Percentiles rank a stretch among this genome's conserved stretches.
These are phyloP conservation scores for Sphaerobolus stellatus DNA, from an alignment of 1,284 basidiomycete genomes.

Conservation along the genomic window DNA sequence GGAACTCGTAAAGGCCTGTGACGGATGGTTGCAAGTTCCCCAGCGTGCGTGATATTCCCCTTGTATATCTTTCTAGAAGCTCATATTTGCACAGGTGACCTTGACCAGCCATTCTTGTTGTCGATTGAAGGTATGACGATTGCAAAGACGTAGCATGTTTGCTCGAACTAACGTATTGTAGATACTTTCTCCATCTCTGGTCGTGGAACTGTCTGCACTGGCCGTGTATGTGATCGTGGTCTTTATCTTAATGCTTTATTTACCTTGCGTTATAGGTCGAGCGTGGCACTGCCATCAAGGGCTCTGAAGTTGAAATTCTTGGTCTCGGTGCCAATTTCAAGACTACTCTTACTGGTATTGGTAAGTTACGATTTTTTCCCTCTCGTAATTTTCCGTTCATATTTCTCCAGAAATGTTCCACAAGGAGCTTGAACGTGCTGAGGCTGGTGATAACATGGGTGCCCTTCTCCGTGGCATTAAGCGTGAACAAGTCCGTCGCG, in stretches of 20 bases:
- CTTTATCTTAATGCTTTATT: neutral
- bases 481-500: conserved; percentile 93
- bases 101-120: conserved; percentile 98
- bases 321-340: conserved; percentile 85
- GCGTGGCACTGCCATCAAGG: conserved; percentile 91
- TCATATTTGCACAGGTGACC: conserved; percentile 61
- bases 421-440: conserved; percentile 97
- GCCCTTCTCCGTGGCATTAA: conserved; percentile 96
- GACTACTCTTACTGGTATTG: conserved; percentile 95
- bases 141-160: neutral
- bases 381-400: conserved; percentile 7
- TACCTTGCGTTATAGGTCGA: conserved; percentile 64
- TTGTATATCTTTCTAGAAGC: conserved; percentile 1
- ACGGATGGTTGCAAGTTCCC: conserved; percentile 95
- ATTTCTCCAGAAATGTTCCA: conserved; percentile 92
- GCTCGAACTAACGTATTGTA: conserved; percentile 24
- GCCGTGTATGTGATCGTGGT: conserved; percentile 60
- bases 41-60: conserved; percentile 57
- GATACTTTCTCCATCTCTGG: conserved; percentile 99
- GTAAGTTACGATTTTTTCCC: conserved; percentile 41
- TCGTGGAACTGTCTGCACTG: conserved; percentile 97
- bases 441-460: conserved; percentile 99
- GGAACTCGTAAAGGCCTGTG: conserved; percentile 87
- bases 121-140: conserved; percentile 72
- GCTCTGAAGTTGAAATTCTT: conserved; percentile 91